Evolutionary conservation across 352 stramenopile species (phyloP), one percentile per base, ranked within the genome.

Genomic region (Sclerospora graminicola): DNA sequence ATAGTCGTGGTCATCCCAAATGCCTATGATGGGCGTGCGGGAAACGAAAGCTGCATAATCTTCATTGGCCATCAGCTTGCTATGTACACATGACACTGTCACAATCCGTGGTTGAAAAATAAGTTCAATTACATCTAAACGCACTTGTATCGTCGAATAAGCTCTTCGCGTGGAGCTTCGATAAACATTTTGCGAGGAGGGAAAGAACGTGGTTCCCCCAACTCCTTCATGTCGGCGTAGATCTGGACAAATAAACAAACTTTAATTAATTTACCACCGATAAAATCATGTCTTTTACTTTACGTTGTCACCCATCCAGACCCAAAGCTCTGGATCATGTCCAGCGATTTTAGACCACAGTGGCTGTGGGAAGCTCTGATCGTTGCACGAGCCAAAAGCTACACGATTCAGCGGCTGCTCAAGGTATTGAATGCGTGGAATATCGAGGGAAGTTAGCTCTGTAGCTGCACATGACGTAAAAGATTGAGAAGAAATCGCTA

Each of bases 1-100:
- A 43, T 89, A 95, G 54, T 95, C 84, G 48, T 95, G 83, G 58
- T 95, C 84, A 51, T 95, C 78, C 81, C 81, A 92, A 45, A 88
- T 86, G n/a, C 73, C 81, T 31, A 92, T 86, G 31, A 89, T 68
- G 5, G 81, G 81, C 41, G 72, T 86, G 34, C 33, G 63, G 27
- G 64, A 64, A 11, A 68, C 63, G 24, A 92, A 83, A 38, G 57
- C 40, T 9, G 45, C 56, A 57, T 91, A 91, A 42, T 87, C 72
- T 2, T 69, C 57, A 47, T 89, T 81, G 4, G 59, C 60, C 21
- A 76, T 29, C 43, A 83, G 56, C 21, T 78, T 84, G 11, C 79
- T 90, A 24, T 30, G 48, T 26, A 26, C 21, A 26, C 21, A 26
- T 7, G 21, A 26, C 21, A 26, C 4, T 26, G 21, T 26, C 21